A percentile compares a stretch with the other conserved stretches of the same genome.
Evolutionary conservation across 768 basidiomycete species (phyloP).

Genomic region (Cystobasidium onofrii): DNA sequence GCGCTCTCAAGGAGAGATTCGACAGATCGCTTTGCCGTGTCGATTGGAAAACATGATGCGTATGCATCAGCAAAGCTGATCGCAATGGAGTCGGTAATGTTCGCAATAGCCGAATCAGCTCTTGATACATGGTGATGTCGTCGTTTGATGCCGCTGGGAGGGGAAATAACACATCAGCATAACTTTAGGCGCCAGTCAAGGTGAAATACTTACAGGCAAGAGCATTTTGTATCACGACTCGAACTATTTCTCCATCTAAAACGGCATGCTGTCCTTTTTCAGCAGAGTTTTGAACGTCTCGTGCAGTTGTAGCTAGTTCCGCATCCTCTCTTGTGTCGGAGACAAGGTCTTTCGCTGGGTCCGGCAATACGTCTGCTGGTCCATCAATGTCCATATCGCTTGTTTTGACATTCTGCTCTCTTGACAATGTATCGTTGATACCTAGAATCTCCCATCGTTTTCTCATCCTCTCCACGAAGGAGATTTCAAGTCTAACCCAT

Average conservation of each 20-base stretch:
- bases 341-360: constrained; percentile 7
- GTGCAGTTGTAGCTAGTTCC: constrained; percentile 42
- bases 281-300: constrained; percentile 48
- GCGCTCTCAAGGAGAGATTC: background rate
- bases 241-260: constrained; percentile 70
- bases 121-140: constrained; percentile 50
- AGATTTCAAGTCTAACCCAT: constrained; percentile 40
- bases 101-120: constrained; percentile 49
- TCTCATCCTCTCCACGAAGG: constrained; percentile 37
- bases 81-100: constrained; percentile 48
- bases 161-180: constrained; percentile 17
- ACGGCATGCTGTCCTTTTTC: constrained; percentile 54
- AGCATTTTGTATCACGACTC: constrained; percentile 66
- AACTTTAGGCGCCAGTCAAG: background rate
- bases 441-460: constrained; percentile 36
- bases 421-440: constrained; percentile 32
- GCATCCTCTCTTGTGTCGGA: constrained; percentile 33
- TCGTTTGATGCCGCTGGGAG: constrained; percentile 38
- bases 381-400: constrained; percentile 27
- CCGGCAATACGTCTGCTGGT: constrained; percentile 4
- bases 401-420: background rate
- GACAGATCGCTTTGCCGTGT: background rate
- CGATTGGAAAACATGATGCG: background rate
- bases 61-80: constrained; percentile 48
- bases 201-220: constrained; percentile 55